Base-by-base conservation (phyloP, 1,284 basidiomycete genomes). In the Somion occarium region DNA sequence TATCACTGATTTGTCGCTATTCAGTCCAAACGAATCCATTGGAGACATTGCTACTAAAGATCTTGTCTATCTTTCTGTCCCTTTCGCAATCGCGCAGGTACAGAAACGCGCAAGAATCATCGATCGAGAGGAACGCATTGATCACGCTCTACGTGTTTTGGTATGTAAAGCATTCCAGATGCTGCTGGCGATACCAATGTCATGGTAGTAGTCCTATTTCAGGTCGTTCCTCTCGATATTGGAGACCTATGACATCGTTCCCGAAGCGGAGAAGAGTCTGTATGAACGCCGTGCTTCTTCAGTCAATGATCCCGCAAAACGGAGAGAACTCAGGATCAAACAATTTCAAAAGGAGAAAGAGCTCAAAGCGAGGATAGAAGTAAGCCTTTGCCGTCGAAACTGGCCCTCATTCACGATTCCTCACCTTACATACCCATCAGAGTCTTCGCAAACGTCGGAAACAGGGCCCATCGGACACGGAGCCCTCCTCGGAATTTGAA, bases 331-430 rank as follows among this genome's bases (percentile, higher is more conserved):
- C 37, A 98, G 96, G 72, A 95, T 98, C 56, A 82, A 80, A 54
- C 93, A 94, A 64, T 96, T 83, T 66, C 83, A 83, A 66, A 78
- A 82, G 50, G 91, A 95, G 68, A 95, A 91, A 66, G 85, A 91
- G 49, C 69, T 95, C 25, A 77, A 80, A 48, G 69, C 72, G 25
- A 78, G 78, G 51, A 82, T 96, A 22, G 78, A 91, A 66, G 91
- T 89, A 53, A 47, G 71, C 59, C 37, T 12, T 38, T n/a, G n/a
- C n/a, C n/a, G n/a, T n/a, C n/a, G n/a, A n/a, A n/a, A 37, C 18
- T 49, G 38, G 30, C 47, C 5, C 20, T n/a, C 27, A 30, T 50
- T 18, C 30, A 5, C 15, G 15, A 7, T 15, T 26, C 9, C 27
- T 34, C 30, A 15, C 9, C 39, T 47, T 23, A 20, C 5, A 15